phyloP scores from a whole-genome alignment of 2,329 filamentous ascomycete genomes.

The Fulvia fulva region DNA sequence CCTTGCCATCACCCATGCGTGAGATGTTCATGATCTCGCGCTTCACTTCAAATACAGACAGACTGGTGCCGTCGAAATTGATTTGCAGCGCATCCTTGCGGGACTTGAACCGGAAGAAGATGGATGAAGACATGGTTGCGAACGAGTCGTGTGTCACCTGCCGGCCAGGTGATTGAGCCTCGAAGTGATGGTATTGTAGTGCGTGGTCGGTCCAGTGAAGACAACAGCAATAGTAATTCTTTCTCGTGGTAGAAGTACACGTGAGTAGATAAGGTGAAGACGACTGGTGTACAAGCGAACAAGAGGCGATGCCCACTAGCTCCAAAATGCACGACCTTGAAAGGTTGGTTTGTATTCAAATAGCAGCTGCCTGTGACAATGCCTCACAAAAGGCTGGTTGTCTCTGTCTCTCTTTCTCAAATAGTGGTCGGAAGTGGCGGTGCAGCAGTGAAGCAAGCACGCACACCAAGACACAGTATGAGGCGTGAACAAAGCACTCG shows the following conservation, averaged over 20 bases:
- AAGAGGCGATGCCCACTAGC: conserved; percentile 22
- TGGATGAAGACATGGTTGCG: conserved; percentile 81
- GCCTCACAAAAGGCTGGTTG: conserved; percentile 10
- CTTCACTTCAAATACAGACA: conserved; percentile 97
- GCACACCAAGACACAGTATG: conserved; percentile 14
- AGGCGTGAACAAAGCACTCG: conserved; percentile 2
- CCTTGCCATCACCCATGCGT: conserved; percentile 88
- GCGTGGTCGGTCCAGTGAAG: conserved; percentile 3
- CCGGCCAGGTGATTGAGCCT: not conserved
- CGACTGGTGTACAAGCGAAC: conserved; percentile 27
- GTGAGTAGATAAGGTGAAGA: conserved; percentile 11
- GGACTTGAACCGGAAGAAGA: conserved; percentile 99
- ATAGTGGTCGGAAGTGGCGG: conserved; percentile 10
- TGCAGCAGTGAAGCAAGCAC: conserved; percentile 16
- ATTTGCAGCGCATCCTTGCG: conserved; percentile 93
- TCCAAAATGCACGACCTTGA: conserved; percentile 26
- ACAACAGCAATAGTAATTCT: conserved; percentile 11
- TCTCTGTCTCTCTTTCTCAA: conserved; percentile 11
- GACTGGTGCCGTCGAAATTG: conserved; percentile 94
- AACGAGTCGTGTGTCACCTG: conserved; percentile 3
- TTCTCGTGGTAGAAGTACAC: conserved; percentile 13
- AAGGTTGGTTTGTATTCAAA: conserved; percentile 30
- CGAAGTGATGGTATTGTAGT: not conserved
- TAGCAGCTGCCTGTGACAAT: conserved; percentile 30
- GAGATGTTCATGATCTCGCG: conserved; percentile 96